Base-by-base conservation (phyloP, 2,329 filamentous ascomycete species). In the Curvularia spicifera region DNA sequence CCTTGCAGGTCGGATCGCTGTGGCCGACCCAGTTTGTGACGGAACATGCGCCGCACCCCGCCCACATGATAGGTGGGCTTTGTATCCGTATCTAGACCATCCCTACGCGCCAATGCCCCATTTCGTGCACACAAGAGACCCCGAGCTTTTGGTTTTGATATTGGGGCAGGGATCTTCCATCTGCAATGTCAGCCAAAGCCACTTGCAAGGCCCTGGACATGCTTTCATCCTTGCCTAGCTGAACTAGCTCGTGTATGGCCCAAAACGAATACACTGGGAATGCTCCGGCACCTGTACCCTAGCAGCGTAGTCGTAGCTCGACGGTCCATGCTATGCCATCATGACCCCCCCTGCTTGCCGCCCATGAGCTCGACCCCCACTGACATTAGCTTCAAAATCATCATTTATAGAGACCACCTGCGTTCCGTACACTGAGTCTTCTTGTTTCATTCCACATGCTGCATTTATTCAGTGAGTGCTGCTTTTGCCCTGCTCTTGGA, bases 401-500 rank as follows among this genome's bases (percentile, higher is more conserved):
- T 54, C 28, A 31, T 60, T 52, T 64, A 60, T 53, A 54, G 44
- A 29, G 51, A 58, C 31, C 24, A 12, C 18, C 46, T 35, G 52
- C 56, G 29, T 43, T 42, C 46, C 37, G 50, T 22, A 12, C 44
- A 43, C 24, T 20, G 48, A 47, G 52, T 44, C 35, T 46, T 37
- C 15, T 43, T 52, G 43, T 24, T 55, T 33, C 24, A 22, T 57
- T 58, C 65, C 65, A 67, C 47, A 69, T 69, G 65, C 61, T 67
- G 59, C 61, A 64, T 42, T 58, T 69, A 46, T 61, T 69, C 42
- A 63, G 67, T 68, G 7, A 37, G 65, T 58, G 29, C 10, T 20
- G 39, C 13, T 33, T 3, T 18, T 22, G 6, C 6, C 24, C 3
- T 15, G 9, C 24, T 31, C 18, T 39, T 44, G 12, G 6, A 6